Conservation (phyloP, 1,139 yeast genomes). For the Diutina rugosa region DNA sequence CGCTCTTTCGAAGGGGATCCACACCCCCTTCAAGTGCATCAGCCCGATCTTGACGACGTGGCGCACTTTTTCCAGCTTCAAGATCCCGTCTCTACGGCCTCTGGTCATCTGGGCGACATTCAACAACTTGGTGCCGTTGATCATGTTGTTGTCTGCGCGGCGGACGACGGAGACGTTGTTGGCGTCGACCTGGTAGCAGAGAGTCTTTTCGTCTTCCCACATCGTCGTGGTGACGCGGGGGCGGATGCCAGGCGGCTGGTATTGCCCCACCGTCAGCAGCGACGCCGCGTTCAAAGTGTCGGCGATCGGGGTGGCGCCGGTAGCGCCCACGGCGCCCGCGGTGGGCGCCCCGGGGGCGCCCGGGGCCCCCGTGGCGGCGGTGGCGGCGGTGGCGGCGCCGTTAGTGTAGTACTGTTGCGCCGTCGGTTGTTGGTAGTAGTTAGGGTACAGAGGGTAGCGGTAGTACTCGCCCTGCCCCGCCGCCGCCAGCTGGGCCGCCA, state of each 20-base stretch:
- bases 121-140: slow-evolving; percentile 84
- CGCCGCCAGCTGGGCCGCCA: slow-evolving; percentile 5
- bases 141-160: slow-evolving; percentile 87
- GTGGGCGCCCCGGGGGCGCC: slow-evolving; percentile 4
- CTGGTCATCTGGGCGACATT: slow-evolving; percentile 94
- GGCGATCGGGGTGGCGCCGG: slow-evolving; percentile 8
- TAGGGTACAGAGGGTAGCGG: slow-evolving; percentile 6
- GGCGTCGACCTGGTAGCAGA: slow-evolving; percentile 93
- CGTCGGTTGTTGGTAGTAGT: slow-evolving; percentile 7
- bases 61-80: slow-evolving; percentile 77
- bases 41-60: slow-evolving; percentile 95
- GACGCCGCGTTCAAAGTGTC: slow-evolving; percentile 5
- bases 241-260: slow-evolving; percentile 42
- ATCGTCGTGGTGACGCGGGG: slow-evolving; percentile 89
- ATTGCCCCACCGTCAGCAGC: slow-evolving; percentile 30
- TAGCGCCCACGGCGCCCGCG: slow-evolving; percentile 6
- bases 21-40: slow-evolving; percentile 94
- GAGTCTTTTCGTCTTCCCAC: slow-evolving; percentile 95
- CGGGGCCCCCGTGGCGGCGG: slow-evolving; percentile 4
- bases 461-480: slow-evolving; percentile 3
- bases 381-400: slow-evolving; percentile 4
- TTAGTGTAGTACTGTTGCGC: slow-evolving; percentile 8
- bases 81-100: slow-evolving; percentile 89
- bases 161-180: slow-evolving; percentile 85
- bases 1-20: slow-evolving; percentile 96